A percentile compares a stretch with the other conserved stretches of the same genome.
These are phyloP conservation scores for Asterochloris erici DNA, from an alignment of 139 green algal species.

Conservation along the genomic window DNA sequence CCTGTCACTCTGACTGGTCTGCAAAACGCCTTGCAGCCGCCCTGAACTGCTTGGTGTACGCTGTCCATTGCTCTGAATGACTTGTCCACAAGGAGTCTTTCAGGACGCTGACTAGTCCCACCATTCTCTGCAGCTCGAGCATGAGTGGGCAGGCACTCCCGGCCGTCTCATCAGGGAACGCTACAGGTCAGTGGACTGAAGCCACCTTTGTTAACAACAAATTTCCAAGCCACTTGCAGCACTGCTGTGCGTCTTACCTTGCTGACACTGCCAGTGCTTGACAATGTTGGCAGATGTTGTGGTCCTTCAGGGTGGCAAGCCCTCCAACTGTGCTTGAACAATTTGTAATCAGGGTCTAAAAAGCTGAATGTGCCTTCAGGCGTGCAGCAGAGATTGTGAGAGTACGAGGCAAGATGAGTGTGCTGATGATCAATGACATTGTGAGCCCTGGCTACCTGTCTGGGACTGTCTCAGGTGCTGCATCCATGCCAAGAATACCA, in stretches of 20 bases:
- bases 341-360: not conserved
- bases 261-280: not conserved
- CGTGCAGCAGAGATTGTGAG: slow-evolving; percentile 39
- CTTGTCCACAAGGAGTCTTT: slow-evolving; percentile 61
- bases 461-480: not conserved
- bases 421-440: slow-evolving; percentile 91
- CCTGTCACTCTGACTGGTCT: no score
- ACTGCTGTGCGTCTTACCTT: not conserved
- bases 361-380: not conserved
- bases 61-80: no score
- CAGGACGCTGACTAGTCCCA: slow-evolving; percentile 43
- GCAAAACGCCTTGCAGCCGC: no score
- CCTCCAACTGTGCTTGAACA: not conserved
- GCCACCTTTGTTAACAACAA: not conserved
- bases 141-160: slow-evolving; percentile 55
- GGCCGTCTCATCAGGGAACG: slow-evolving; percentile 61
- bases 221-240: not conserved
- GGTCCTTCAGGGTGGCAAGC: no score
- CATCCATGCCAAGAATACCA: not conserved
- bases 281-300: not conserved
- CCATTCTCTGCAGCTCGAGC: slow-evolving; percentile 70
- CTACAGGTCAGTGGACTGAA: slow-evolving; percentile 56
- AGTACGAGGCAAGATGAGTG: slow-evolving; percentile 71
- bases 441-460: slow-evolving; percentile 69
- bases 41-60: no score